A percentile compares a stretch with the other conserved stretches of the same genome.
Conservation (phyloP, 345 rosid species). For the Linum tenue region DNA sequence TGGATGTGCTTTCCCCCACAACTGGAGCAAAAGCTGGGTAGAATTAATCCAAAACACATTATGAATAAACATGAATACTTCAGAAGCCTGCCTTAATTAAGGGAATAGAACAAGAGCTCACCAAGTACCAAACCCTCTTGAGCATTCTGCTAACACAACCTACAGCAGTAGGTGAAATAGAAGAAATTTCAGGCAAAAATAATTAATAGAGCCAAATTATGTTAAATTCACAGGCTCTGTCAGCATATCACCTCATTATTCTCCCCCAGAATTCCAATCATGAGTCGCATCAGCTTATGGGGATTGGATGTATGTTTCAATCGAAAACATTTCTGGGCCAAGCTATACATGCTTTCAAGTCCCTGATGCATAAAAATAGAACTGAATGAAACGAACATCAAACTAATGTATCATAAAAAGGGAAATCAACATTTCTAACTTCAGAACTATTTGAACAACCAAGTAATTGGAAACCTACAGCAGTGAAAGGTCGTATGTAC, state of each 20-base stretch:
- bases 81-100: neutral
- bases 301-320: slow-evolving; percentile 52
- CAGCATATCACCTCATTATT: slow-evolving; percentile 59
- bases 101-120: slow-evolving; percentile 27
- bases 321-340: slow-evolving; percentile 77
- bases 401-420: too few relatives aligned
- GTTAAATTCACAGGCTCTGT: neutral
- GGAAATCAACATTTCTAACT: neutral
- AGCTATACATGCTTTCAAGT: slow-evolving; percentile 73
- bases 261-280: slow-evolving; percentile 80
- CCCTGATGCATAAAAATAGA: slow-evolving; percentile 39
- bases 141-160: slow-evolving; percentile 92
- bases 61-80: neutral
- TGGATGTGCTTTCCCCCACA: neutral
- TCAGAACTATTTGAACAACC: slow-evolving; percentile 6
- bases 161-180: slow-evolving; percentile 27
- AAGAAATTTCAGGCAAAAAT: neutral
- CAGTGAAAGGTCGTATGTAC: slow-evolving; percentile 78
- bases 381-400: neutral
- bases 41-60: neutral
- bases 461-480: slow-evolving; percentile 29
- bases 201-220: neutral
- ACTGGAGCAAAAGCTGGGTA: neutral
- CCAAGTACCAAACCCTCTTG: slow-evolving; percentile 93
- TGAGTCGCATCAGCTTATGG: slow-evolving; percentile 60